Percentiles rank a stretch among this genome's conserved stretches.
phyloP scores from a whole-genome alignment of 2,329 filamentous ascomycete genomes.

The Metarhizium album region DNA sequence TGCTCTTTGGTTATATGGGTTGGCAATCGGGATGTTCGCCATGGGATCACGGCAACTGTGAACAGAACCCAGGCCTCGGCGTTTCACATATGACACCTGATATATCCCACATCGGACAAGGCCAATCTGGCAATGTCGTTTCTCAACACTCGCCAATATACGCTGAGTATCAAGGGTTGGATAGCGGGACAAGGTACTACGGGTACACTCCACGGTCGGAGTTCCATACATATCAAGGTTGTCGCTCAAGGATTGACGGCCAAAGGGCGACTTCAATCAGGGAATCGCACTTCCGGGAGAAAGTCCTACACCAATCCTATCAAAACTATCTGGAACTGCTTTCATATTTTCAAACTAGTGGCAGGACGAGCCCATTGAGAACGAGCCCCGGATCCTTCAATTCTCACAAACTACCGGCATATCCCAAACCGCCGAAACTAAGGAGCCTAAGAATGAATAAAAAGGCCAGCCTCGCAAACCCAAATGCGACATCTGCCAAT shows the following conservation, averaged over 20 bases:
- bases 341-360: conserved; percentile 49
- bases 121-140: not conserved
- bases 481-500: not conserved
- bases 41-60: conserved; percentile 5
- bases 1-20: conserved; percentile 20
- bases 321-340: conserved; percentile 62
- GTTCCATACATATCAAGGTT: not conserved
- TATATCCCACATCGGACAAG: not conserved
- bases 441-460: conserved; percentile 11
- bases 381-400: conserved; percentile 25
- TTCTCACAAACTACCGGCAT: conserved; percentile 40
- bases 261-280: not conserved
- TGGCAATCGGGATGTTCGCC: conserved; percentile 10
- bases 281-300: conserved; percentile 47
- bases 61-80: not conserved
- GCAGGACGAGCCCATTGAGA: conserved; percentile 34
- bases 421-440: conserved; percentile 37
- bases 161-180: not conserved
- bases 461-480: not conserved
- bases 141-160: not conserved
- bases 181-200: not conserved
- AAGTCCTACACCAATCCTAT: conserved; percentile 59
- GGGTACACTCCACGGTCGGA: not conserved
- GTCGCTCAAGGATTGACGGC: not conserved
- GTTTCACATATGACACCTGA: not conserved